phyloP scores from a whole-genome alignment of 1,284 basidiomycete species.

The Entoloma clypeatum region DNA sequence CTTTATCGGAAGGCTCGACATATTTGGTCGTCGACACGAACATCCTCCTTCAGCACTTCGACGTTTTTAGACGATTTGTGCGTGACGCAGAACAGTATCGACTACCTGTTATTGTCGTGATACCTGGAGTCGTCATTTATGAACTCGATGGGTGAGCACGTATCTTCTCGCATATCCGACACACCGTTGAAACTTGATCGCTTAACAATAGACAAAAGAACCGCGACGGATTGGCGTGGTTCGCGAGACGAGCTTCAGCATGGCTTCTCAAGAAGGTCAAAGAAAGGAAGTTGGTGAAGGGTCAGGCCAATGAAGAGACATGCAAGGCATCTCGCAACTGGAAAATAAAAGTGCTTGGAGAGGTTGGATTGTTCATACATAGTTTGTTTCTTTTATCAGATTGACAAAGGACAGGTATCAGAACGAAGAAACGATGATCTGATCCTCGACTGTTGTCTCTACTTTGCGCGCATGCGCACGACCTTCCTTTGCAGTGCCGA shows the following conservation, averaged over 20 bases:
- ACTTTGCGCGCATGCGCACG: constrained; percentile 41
- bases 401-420: constrained; percentile 13
- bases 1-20: constrained; percentile 35
- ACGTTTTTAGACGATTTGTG: constrained; percentile 60
- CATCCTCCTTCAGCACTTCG: constrained; percentile 61
- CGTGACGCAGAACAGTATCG: constrained; percentile 49
- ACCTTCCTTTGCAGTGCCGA: constrained; percentile 62
- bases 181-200: too few relatives aligned
- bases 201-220: constrained; percentile 57
- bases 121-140: constrained; percentile 67
- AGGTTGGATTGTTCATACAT: constrained; percentile 36
- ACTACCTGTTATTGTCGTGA: constrained; percentile 53
- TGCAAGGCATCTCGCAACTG: constrained; percentile 54
- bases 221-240: constrained; percentile 54
- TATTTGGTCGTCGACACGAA: constrained; percentile 72
- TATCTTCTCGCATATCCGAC: constrained; percentile 12
- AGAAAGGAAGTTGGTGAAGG: constrained; percentile 53
- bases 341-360: constrained; percentile 44
- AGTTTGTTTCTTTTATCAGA: constrained; percentile 1
- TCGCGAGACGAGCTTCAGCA: constrained; percentile 64
- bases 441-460: constrained; percentile 70
- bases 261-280: constrained; percentile 67
- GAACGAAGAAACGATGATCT: constrained; percentile 57
- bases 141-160: constrained; percentile 73
- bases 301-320: constrained; percentile 66